Base-by-base conservation (phyloP, 148 eudicot species). In the Arbutus unedo region DNA sequence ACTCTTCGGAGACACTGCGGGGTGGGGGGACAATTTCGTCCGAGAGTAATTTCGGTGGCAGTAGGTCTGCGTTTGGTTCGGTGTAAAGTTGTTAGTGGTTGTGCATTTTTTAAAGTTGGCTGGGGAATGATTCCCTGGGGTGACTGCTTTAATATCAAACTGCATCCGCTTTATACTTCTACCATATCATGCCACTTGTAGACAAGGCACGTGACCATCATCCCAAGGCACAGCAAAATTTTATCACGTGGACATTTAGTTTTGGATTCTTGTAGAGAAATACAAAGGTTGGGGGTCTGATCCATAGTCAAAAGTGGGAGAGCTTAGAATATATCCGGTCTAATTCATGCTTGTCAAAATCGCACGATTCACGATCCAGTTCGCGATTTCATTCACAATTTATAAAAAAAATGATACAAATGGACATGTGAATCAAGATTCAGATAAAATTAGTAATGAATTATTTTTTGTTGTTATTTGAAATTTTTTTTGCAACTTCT, bases 71-170 rank as follows among this genome's bases (percentile, higher is more conserved):
- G 72, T 8, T 47, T 14, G 51, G 84, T 82, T 82, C 48, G 80
- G 71, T 75, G 74, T 7, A 76, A 68, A 75, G 80, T 75, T 47
- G 79, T 18, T 57, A 74, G 79, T 82, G 38, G 83, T 73, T 73
- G 79, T 71, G 19, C 66, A 60, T 15, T 56, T 53, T 77, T 76
- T 77, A 19, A 73, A 73, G 53, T 23, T 53, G 8, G n/a, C 4
- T 10, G 71, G 79, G 44, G 44, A 74, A 47, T 55, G 72, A 51
- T 82, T 59, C 43, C 55, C 55, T 59, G 79, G 48, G 73, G 72
- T 74, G 31, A 31, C 44, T 13, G 74, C 14, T 50, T 31, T 31
- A 31, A 31, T 31, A 31, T 31, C 38, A 3, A 18, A 3, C 64
- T 59, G 64, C 21, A 16, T 18, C 21, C 15, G 6, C n/a, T 59